phyloP scores from a whole-genome alignment of 2,329 filamentous ascomycete genomes.

The Monosporascus sp. region DNA sequence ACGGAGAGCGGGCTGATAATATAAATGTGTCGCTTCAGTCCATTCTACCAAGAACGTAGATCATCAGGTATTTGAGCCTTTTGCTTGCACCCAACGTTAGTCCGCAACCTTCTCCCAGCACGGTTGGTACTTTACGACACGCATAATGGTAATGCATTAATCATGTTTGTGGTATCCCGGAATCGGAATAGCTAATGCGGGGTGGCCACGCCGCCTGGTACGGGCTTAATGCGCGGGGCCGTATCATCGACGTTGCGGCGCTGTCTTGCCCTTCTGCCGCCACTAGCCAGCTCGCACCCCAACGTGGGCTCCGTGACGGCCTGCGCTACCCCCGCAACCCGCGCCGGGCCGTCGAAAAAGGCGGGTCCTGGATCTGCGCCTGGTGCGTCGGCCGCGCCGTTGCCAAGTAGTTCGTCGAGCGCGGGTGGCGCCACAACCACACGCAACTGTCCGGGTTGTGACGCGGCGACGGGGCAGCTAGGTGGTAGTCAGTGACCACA shows the following conservation, averaged over 20 bases:
- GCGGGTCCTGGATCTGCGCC: constrained; percentile 8
- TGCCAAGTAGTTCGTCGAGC: constrained; percentile 35
- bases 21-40: too few relatives aligned
- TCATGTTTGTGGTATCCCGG: too few relatives aligned
- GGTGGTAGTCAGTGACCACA: constrained; percentile 32
- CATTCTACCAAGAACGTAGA: too few relatives aligned
- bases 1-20: too few relatives aligned
- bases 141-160: too few relatives aligned
- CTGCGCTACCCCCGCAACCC: constrained; percentile 34
- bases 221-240: constrained; percentile 36
- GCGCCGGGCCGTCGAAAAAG: constrained; percentile 31
- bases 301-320: constrained; percentile 20
- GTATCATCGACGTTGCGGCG: constrained; percentile 41
- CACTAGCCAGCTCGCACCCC: constrained; percentile 31
- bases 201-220: constrained; percentile 32
- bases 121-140: too few relatives aligned
- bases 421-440: constrained; percentile 22
- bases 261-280: constrained; percentile 46
- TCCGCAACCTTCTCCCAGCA: too few relatives aligned
- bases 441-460: constrained; percentile 31
- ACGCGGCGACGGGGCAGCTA: constrained; percentile 29
- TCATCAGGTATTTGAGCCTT: too few relatives aligned
- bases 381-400: constrained; percentile 28
- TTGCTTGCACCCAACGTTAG: too few relatives aligned
- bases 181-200: too few relatives aligned